Percentiles rank a stretch among this genome's conserved stretches.
Evolutionary conservation across 2,329 filamentous ascomycete species (phyloP).

Genomic region (Bipolaris victoriae): DNA sequence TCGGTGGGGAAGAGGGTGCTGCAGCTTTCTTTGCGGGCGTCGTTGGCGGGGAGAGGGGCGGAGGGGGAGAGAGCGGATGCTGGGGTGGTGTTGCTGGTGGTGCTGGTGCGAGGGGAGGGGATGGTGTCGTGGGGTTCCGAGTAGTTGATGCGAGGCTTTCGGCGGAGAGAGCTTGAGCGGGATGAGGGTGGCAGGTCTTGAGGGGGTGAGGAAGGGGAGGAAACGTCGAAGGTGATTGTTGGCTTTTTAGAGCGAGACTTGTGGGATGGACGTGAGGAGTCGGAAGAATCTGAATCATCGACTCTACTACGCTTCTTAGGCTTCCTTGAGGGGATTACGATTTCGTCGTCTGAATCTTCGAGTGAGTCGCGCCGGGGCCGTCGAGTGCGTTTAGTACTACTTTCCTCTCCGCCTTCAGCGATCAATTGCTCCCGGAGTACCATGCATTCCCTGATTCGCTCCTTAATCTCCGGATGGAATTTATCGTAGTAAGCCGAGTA

Average conservation of each 20-base stretch:
- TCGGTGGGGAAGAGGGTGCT: conserved; percentile 2
- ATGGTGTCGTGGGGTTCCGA: background rate
- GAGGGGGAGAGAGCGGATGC: background rate
- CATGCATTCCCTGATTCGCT: conserved; percentile 15
- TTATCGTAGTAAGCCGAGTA: conserved; percentile 21
- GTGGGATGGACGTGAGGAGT: background rate
- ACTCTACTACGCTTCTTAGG: background rate
- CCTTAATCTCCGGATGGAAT: conserved; percentile 20
- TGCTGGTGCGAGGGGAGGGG: background rate
- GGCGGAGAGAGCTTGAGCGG: conserved; percentile 13
- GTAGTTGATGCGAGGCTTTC: conserved; percentile 24
- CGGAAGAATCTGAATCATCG: conserved; percentile 3
- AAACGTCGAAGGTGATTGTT: background rate
- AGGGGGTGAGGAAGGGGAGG: too few relatives aligned
- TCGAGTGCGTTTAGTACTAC: background rate
- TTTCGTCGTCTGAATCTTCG: conserved; percentile 2
- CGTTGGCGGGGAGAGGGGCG: too few relatives aligned
- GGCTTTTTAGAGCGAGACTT: background rate
- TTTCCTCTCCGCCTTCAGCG: conserved; percentile 4
- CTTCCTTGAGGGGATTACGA: background rate
- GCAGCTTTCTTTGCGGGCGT: conserved; percentile 9
- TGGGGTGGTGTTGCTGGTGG: background rate
- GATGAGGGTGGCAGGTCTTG: background rate
- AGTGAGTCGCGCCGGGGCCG: background rate
- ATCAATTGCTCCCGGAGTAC: conserved; percentile 7